Conservation (phyloP, 225 moss, liverwort and hornwort species). For the Physcomitrellopsis africana region DNA sequence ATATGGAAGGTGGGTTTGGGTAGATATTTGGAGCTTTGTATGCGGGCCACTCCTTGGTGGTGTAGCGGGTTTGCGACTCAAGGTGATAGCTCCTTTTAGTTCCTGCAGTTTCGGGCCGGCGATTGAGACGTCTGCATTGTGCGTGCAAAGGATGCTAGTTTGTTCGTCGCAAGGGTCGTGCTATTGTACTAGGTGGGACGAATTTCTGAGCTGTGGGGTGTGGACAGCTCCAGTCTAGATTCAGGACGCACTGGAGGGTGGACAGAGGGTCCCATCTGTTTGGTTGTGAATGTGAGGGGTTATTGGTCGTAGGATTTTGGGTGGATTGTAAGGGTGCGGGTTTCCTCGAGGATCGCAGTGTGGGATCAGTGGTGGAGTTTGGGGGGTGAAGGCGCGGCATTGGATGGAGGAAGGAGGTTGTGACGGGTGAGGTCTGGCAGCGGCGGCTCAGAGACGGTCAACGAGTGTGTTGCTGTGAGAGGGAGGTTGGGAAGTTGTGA, state of each 20-base stretch:
- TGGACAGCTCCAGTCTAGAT: too few relatives aligned
- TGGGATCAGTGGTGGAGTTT: background rate
- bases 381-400: background rate
- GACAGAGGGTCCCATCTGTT: background rate
- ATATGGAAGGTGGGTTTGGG: too few relatives aligned
- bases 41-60: background rate
- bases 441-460: conserved; percentile 30
- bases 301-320: background rate
- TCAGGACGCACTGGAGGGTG: background rate
- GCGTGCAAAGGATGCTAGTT: background rate
- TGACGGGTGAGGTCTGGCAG: conserved; percentile 34
- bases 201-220: background rate
- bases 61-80: background rate
- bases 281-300: background rate
- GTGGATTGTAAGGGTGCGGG: background rate
- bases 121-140: conserved; percentile 3
- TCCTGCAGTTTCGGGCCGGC: background rate
- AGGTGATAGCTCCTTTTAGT: background rate
- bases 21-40: background rate
- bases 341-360: background rate
- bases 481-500: background rate
- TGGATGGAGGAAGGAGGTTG: background rate
- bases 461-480: background rate
- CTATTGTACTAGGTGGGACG: too few relatives aligned
- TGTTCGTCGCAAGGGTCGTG: background rate